A percentile compares a stretch with the other conserved stretches of the same genome.
These are phyloP conservation scores for Tetrapisispora nanseiensis DNA, from an alignment of 805 yeast genomes.

Conservation along the genomic window DNA sequence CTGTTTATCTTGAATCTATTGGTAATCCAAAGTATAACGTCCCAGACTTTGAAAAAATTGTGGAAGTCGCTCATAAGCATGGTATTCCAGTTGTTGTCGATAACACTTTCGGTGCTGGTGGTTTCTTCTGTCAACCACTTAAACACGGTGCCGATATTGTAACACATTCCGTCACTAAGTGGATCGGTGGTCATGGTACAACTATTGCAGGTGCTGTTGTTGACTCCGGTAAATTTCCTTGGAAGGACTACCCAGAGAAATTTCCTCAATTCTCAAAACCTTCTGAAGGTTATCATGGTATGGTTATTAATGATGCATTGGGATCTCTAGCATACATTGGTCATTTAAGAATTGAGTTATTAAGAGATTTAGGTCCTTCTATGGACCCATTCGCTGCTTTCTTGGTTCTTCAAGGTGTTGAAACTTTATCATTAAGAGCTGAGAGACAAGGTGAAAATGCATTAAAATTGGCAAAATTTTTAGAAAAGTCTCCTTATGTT, in stretches of 20 bases:
- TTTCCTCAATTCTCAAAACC: slow-evolving; percentile 90
- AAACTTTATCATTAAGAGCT: slow-evolving; percentile 85
- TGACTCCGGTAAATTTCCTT: slow-evolving; percentile 89
- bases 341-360: slow-evolving; percentile 70
- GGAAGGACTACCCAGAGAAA: slow-evolving; percentile 74
- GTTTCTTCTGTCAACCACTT: slow-evolving; percentile 73
- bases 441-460: slow-evolving; percentile 88
- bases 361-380: slow-evolving; percentile 88
- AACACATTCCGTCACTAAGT: slow-evolving; percentile 90
- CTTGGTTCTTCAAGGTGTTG: slow-evolving; percentile 82
- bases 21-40: slow-evolving; percentile 90
- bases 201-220: slow-evolving; percentile 87
- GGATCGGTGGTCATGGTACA: slow-evolving; percentile 97
- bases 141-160: slow-evolving; percentile 88
- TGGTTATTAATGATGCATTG: slow-evolving; percentile 68
- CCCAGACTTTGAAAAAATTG: slow-evolving; percentile 78
- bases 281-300: slow-evolving; percentile 88
- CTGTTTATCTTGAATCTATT: slow-evolving; percentile 79
- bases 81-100: slow-evolving; percentile 90
- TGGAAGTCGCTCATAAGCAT: slow-evolving; percentile 68
- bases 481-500: slow-evolving; percentile 66
- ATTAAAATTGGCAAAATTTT: slow-evolving; percentile 62
- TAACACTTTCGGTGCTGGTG: slow-evolving; percentile 97
- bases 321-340: slow-evolving; percentile 73
- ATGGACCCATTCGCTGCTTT: slow-evolving; percentile 84